phyloP scores from a whole-genome alignment of 495 filamentous ascomycete species.

The Penicillium desertorum region DNA sequence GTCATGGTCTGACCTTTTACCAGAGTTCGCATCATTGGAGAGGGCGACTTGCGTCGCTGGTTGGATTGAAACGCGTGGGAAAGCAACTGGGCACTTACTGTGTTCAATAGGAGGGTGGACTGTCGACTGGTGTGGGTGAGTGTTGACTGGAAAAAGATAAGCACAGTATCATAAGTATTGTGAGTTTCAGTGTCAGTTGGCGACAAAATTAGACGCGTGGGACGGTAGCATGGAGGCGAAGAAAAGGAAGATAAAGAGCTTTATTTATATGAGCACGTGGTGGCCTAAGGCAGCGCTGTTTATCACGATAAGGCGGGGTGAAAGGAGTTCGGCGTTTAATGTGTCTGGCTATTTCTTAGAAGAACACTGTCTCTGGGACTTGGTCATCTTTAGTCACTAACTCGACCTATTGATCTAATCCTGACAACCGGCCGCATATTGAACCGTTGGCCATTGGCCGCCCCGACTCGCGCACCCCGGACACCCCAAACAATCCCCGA shows the following conservation, averaged over 20 bases:
- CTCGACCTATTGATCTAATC: background rate
- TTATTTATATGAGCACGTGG: slow-evolving; percentile 2
- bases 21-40: slow-evolving; percentile 58
- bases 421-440: background rate
- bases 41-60: slow-evolving; percentile 8
- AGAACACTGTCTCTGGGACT: background rate
- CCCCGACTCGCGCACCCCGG: slow-evolving; percentile 3
- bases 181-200: background rate
- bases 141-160: background rate
- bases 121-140: background rate
- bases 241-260: background rate
- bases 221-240: background rate
- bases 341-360: background rate
- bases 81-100: slow-evolving; percentile 1
- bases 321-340: slow-evolving; percentile 12
- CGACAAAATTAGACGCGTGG: slow-evolving; percentile 5
- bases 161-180: background rate
- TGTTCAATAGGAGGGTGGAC: background rate
- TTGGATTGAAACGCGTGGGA: background rate
- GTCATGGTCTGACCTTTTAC: slow-evolving; percentile 64
- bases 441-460: slow-evolving; percentile 12
- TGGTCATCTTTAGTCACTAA: background rate
- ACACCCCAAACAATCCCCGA: slow-evolving; percentile 13
- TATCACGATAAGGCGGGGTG: slow-evolving; percentile 28
- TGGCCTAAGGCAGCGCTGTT: slow-evolving; percentile 14